Evolutionary conservation across 352 stramenopile species (phyloP).

Genomic region (Peronospora tabacina): DNA sequence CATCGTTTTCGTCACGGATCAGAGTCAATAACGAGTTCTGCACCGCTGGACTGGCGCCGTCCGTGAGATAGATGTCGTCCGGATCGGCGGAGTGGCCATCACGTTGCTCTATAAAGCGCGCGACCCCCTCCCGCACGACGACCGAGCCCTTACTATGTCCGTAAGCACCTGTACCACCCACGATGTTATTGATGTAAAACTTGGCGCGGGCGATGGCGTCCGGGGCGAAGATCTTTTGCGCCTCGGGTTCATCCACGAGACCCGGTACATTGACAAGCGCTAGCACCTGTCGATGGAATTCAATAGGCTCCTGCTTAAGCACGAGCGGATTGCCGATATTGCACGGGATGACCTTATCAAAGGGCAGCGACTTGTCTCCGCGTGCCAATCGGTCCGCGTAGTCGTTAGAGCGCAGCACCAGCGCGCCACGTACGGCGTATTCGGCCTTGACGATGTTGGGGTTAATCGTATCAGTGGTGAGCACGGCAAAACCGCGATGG

Average conservation of each 20-base stretch:
- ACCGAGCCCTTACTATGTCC: constrained; percentile 87
- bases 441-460: constrained; percentile 66
- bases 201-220: constrained; percentile 85
- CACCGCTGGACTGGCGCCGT: constrained; percentile 93
- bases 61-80: constrained; percentile 96
- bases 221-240: constrained; percentile 69
- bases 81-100: constrained; percentile 88
- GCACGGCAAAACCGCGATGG: constrained; percentile 49
- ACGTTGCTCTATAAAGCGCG: constrained; percentile 79
- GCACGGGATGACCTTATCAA: constrained; percentile 94
- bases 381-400: constrained; percentile 59
- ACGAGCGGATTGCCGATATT: constrained; percentile 98
- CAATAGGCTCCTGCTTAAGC: constrained; percentile 91
- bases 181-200: constrained; percentile 83
- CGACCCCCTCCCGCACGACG: constrained; percentile 86
- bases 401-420: constrained; percentile 77
- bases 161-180: constrained; percentile 88
- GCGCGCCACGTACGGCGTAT: constrained; percentile 85
- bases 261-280: constrained; percentile 85
- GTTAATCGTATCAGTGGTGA: constrained; percentile 76
- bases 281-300: constrained; percentile 90
- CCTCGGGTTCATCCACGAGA: constrained; percentile 78
- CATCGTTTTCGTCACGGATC: constrained; percentile 80
- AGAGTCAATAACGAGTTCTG: constrained; percentile 89
- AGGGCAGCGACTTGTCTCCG: constrained; percentile 61